Evolutionary conservation across 2,329 filamentous ascomycete species (phyloP), one percentile per base, ranked within the genome.

Genomic region (Dendrostoma leiphaemia): DNA sequence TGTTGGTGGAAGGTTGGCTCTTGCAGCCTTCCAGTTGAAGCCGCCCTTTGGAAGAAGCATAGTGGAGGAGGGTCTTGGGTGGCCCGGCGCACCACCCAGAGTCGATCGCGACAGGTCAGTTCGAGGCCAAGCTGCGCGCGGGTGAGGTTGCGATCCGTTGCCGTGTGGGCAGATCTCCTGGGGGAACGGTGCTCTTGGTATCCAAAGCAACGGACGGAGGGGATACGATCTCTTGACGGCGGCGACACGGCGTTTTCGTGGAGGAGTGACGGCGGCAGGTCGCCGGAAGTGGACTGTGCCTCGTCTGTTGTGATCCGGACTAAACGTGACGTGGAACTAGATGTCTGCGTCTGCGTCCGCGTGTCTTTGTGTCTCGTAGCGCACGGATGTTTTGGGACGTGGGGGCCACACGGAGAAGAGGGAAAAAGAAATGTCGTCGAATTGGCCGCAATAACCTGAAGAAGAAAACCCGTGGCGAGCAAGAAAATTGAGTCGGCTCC

Each of bases 31-130:
- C 92, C 93, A 97, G 71, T 85, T 91, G 67, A 93, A 82, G 69
- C 90, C 90, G 71, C 89, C 89, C 74, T 96, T 96, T 61, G 90
- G 89, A 64, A 95, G 84, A 76, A 97, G 84, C 92, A 97, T 97
- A 59, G 62, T 77, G 67, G 67, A 67, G 64, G 59, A 60, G 64
- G 59, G 60, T 66, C 37, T 67, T 62, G 66, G 70, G 71, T 70
- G 70, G 71, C 68, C 65, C 67, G 69, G 61, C 62, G 64, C 68
- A 73, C 74, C 73, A 74, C 71, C 71, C 67, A 57, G 48, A 53
- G 51, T 56, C 17, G 44, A 17, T 44, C 28, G 57, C 47, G 50
- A 43, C 43, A 47, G 49, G 45, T 58, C 46, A 53, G 37, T 43
- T 34, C 29, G 51, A 40, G 44, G 43, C 24, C 54, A 24, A 57